Evolutionary conservation across 2,329 filamentous ascomycete species (phyloP), one percentile per base, ranked within the genome.

Genomic region (Aquanectria penicillioides): DNA sequence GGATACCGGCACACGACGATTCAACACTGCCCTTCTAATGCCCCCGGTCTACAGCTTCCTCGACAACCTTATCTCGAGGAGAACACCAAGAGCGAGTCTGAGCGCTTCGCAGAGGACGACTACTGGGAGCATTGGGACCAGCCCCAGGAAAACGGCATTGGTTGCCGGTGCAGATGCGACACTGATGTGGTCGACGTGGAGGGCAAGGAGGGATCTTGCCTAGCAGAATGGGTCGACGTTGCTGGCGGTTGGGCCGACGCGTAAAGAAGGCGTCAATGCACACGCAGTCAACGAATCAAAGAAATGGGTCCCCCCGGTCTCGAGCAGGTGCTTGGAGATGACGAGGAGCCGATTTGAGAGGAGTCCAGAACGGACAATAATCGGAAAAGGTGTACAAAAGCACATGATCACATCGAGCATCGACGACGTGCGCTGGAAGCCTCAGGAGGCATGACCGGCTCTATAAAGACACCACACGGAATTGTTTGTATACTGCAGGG

Each of bases 1-100:
- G 95, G 95, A 53, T 99, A 99, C 80, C 88, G 95, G 72, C 95
- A 99, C 78, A 99, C 95, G 6, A 99, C 95, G 4, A 99, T 99
- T 73, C 94, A 98, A 78, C 95, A 99, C 77, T 99, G 95, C 72
- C 95, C 95, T 2, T 93, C 94, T 52, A 99, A 99, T 73, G 95
- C 95, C 3, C 95, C 94, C 0, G 89, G 90, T 11, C 89, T 92
- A 43, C 95, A 99, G 77, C 84, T 97, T 37, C 87, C 90, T 4
- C 87, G 93, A 56, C 84, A 88, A 49, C 93, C 92, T 1, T 97
- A 83, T 74, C 86, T 97, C 13, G 93, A 97, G 76, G 87, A 80
- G 80, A 95, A 92, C 13, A 96, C 92, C 0, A 70, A 83, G 12
- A 91, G 97, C 66, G 89, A 94, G 73, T 93, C 92, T 78, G 89